Conservation (phyloP, 2,329 filamentous ascomycete genomes). For the Cryphonectria carpinicola region DNA sequence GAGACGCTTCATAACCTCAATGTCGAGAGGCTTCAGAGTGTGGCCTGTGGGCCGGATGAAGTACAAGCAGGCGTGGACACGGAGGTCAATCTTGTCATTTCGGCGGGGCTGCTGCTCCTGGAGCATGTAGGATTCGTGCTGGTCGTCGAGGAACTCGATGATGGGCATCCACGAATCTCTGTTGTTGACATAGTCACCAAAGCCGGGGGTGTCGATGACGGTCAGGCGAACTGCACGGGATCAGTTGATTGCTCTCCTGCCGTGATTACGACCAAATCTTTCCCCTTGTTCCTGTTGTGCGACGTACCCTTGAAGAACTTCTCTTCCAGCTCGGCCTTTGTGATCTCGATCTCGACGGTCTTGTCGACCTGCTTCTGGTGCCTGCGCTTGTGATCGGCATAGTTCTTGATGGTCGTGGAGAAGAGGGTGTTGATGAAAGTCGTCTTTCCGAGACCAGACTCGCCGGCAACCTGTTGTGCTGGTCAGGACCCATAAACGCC, state of each 20-base stretch:
- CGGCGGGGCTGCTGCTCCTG: slow-evolving; percentile 99
- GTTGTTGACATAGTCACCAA: slow-evolving; percentile 99
- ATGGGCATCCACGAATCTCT: slow-evolving; percentile 99
- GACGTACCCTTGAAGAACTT: slow-evolving; percentile 98
- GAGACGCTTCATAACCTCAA: slow-evolving; percentile 99
- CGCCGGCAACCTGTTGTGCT: slow-evolving; percentile 80
- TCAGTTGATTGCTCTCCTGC: slow-evolving; percentile 27
- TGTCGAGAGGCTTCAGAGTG: slow-evolving; percentile 97
- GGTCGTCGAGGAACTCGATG: slow-evolving; percentile 99
- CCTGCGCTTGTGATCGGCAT: slow-evolving; percentile 98
- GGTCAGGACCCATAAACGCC: slow-evolving; percentile 9
- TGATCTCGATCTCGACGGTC: slow-evolving; percentile 99
- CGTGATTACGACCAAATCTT: background rate
- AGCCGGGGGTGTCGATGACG: slow-evolving; percentile 98
- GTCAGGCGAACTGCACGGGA: slow-evolving; percentile 80
- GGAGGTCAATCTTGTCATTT: slow-evolving; percentile 98
- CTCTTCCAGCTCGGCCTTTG: slow-evolving; percentile 99
- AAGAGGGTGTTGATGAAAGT: slow-evolving; percentile 99
- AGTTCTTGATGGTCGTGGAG: slow-evolving; percentile 99
- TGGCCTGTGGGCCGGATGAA: slow-evolving; percentile 99
- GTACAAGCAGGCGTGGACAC: slow-evolving; percentile 97
- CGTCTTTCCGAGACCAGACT: slow-evolving; percentile 98
- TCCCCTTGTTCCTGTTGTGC: slow-evolving; percentile 13
- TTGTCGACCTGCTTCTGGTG: slow-evolving; percentile 99
- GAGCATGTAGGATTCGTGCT: slow-evolving; percentile 99